Evolutionary conservation across 495 filamentous ascomycete genomes (phyloP).

Genomic region (Pseudotulostoma volvatum): DNA sequence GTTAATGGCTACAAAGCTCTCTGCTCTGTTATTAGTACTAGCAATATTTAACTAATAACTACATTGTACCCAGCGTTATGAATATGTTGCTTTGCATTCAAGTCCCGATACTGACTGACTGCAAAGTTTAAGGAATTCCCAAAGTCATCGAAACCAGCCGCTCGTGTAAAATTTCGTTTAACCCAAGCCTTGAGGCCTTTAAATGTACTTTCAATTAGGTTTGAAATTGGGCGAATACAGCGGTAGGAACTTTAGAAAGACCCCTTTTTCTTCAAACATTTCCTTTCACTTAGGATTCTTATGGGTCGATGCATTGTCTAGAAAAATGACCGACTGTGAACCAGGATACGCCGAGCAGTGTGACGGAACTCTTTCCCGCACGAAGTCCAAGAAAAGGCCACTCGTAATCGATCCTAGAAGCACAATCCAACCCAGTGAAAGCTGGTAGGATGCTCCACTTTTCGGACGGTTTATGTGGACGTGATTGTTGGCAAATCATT

Average conservation of each 20-base stretch:
- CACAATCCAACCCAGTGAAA: no score
- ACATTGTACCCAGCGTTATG: no score
- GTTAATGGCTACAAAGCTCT: no score
- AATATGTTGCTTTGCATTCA: no score
- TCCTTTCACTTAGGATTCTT: background rate
- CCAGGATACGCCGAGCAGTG: background rate
- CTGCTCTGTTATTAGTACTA: no score
- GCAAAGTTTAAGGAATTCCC: background rate
- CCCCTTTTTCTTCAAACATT: conserved; percentile 1
- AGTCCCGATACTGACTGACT: background rate
- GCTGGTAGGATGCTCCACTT: no score
- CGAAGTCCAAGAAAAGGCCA: background rate
- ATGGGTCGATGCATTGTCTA: background rate
- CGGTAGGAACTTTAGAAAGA: conserved; percentile 3
- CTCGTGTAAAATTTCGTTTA: background rate
- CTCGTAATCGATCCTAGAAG: background rate
- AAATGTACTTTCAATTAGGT: conserved; percentile 1
- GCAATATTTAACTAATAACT: no score
- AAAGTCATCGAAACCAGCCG: background rate
- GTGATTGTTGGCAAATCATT: no score
- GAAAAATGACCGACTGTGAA: background rate
- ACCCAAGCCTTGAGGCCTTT: conserved; percentile 1
- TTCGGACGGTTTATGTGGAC: no score
- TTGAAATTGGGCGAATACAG: conserved; percentile 5
- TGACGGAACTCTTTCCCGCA: background rate